A percentile compares a stretch with the other conserved stretches of the same genome.
phyloP scores from a whole-genome alignment of 2,329 filamentous ascomycete species.

The Aspergillus fischeri region DNA sequence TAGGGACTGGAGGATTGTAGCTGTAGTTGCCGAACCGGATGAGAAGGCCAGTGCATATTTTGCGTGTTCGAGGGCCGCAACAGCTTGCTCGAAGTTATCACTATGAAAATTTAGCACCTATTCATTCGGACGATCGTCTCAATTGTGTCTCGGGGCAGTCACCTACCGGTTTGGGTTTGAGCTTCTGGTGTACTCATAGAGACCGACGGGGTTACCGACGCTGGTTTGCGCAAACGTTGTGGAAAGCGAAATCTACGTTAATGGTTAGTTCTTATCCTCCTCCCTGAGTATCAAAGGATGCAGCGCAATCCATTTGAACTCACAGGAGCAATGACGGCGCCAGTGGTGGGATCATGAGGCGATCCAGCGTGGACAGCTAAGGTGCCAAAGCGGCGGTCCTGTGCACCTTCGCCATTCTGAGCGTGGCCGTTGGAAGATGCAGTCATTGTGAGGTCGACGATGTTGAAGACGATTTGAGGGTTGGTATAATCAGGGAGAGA shows the following conservation, averaged over 20 bases:
- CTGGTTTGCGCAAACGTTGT: slow-evolving; percentile 92
- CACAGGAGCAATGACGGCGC: slow-evolving; percentile 87
- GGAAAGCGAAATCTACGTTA: slow-evolving; percentile 73
- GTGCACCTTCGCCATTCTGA: slow-evolving; percentile 54
- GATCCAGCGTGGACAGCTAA: slow-evolving; percentile 91
- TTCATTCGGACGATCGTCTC: neutral
- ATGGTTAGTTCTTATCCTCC: neutral
- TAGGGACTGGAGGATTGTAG: slow-evolving; percentile 86
- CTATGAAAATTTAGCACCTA: slow-evolving; percentile 37
- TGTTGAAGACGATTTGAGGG: neutral
- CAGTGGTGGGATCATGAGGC: slow-evolving; percentile 84
- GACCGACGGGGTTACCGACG: slow-evolving; percentile 81
- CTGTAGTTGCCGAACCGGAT: slow-evolving; percentile 90
- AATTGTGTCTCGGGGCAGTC: neutral
- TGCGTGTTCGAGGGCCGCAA: slow-evolving; percentile 89
- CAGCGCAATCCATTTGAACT: slow-evolving; percentile 18
- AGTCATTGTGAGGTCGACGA: slow-evolving; percentile 16
- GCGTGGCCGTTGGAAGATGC: slow-evolving; percentile 11
- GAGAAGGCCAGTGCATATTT: slow-evolving; percentile 91
- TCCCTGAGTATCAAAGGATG: neutral
- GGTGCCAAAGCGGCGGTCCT: slow-evolving; percentile 80
- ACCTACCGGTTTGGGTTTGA: slow-evolving; percentile 79
- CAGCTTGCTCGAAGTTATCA: slow-evolving; percentile 85
- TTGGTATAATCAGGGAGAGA: neutral
- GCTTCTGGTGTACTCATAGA: slow-evolving; percentile 89